Evolutionary conservation across 1,284 basidiomycete species (phyloP).

Genomic region (Sporisorium graminicola): DNA sequence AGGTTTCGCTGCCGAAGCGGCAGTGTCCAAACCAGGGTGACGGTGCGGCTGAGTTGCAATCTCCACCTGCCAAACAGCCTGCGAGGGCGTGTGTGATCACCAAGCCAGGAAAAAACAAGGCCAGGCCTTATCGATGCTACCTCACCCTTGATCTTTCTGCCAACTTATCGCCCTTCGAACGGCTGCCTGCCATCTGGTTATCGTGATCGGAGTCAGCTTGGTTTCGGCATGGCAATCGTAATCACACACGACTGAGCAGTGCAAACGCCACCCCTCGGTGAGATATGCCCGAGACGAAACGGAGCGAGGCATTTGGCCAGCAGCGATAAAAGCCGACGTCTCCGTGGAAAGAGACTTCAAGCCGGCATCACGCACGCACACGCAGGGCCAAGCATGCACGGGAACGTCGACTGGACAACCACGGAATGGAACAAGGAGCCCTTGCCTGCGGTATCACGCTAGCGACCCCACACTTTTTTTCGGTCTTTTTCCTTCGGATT

Average conservation of each 20-base stretch:
- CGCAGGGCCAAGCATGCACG: background rate
- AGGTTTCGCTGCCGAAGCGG: background rate
- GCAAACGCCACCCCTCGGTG: background rate
- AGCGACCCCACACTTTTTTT: conserved; percentile 1
- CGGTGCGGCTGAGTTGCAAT: conserved; percentile 20
- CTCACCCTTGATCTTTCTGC: background rate
- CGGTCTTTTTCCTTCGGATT: background rate
- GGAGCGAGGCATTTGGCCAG: background rate
- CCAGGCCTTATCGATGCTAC: background rate
- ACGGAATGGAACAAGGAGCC: background rate
- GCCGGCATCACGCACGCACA: background rate
- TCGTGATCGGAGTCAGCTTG: background rate
- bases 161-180: background rate
- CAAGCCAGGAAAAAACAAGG: background rate
- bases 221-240: background rate
- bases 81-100: background rate
- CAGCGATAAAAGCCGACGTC: background rate
- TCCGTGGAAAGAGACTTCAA: background rate
- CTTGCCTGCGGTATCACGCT: background rate
- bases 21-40: conserved; percentile 6
- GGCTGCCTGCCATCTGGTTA: background rate
- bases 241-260: background rate
- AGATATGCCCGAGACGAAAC: background rate
- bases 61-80: conserved; percentile 3
- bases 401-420: background rate